Conservation (phyloP, 1,139 yeast species). For the Candida sojae region DNA sequence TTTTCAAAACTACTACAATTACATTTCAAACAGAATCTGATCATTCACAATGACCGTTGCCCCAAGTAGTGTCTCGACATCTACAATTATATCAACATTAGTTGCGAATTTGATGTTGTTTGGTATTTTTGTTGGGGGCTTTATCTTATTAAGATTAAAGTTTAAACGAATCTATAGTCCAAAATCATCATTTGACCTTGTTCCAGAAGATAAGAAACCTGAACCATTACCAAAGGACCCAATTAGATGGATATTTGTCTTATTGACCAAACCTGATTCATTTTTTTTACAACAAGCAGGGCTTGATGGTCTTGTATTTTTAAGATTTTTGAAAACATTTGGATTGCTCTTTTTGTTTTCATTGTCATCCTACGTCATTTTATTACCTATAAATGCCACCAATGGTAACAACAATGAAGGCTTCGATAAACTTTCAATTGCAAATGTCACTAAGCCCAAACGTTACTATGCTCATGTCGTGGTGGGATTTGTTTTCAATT, state of each 20-base stretch:
- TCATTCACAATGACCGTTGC: constrained; percentile 16
- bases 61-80: constrained; percentile 53
- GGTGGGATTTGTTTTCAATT: constrained; percentile 77
- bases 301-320: constrained; percentile 70
- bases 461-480: constrained; percentile 88
- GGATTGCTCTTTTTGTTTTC: constrained; percentile 43
- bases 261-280: constrained; percentile 61
- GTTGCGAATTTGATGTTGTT: constrained; percentile 57
- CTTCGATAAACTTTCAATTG: constrained; percentile 74
- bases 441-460: constrained; percentile 58
- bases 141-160: constrained; percentile 54
- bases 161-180: constrained; percentile 70
- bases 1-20: background rate
- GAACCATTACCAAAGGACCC: constrained; percentile 65
- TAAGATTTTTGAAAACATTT: constrained; percentile 56
- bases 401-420: constrained; percentile 62
- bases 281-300: constrained; percentile 74
- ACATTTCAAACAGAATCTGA: too few species aligned
- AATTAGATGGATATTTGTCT: constrained; percentile 59
- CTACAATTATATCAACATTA: constrained; percentile 63
- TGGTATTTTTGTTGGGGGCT: constrained; percentile 52
- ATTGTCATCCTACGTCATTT: constrained; percentile 50
- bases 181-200: constrained; percentile 56
- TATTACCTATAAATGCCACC: constrained; percentile 66
- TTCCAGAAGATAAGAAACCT: constrained; percentile 62